A percentile compares a stretch with the other conserved stretches of the same genome.
These are phyloP conservation scores for Phaffomyces opuntiae DNA, from an alignment of 805 yeast species.

Conservation along the genomic window DNA sequence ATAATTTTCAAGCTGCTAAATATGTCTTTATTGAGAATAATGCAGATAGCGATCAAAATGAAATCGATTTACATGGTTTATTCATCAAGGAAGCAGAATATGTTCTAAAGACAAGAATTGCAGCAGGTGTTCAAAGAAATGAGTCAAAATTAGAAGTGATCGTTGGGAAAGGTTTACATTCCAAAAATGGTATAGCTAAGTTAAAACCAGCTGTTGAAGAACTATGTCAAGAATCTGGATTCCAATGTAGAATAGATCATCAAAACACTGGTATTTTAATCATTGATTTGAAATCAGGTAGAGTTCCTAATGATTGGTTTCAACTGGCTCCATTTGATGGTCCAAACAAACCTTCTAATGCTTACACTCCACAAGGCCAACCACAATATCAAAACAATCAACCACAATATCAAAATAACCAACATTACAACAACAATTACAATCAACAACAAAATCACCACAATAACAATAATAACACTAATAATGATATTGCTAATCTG, in stretches of 20 bases:
- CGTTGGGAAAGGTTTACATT: conserved; percentile 91
- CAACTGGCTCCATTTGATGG: conserved; percentile 8
- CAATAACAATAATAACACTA: conserved; percentile 10
- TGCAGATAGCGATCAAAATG: conserved; percentile 76
- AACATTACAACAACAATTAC: conserved; percentile 13
- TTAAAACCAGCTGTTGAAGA: conserved; percentile 84
- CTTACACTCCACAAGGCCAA: conserved; percentile 26
- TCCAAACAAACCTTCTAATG: conserved; percentile 25
- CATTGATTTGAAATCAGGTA: conserved; percentile 50
- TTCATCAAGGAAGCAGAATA: conserved; percentile 84
- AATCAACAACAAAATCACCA: conserved; percentile 13
- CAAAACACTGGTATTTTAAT: conserved; percentile 78
- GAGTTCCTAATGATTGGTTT: conserved; percentile 34
- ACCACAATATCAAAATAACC: conserved; percentile 10
- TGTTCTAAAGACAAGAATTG: conserved; percentile 65
- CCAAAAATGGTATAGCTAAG: conserved; percentile 75
- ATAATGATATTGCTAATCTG: conserved; percentile 10
- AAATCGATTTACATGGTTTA: conserved; percentile 90
- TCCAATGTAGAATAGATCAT: conserved; percentile 55
- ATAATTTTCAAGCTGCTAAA: conserved; percentile 79
- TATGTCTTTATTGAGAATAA: conserved; percentile 85
- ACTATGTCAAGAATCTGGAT: conserved; percentile 59
- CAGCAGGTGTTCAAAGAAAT: conserved; percentile 48
- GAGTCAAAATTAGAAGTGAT: conserved; percentile 70
- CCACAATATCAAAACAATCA: conserved; percentile 21